These are phyloP conservation scores for Pezicula carpinea DNA, from an alignment of 2,329 filamentous ascomycete species.

Conservation along the genomic window DNA sequence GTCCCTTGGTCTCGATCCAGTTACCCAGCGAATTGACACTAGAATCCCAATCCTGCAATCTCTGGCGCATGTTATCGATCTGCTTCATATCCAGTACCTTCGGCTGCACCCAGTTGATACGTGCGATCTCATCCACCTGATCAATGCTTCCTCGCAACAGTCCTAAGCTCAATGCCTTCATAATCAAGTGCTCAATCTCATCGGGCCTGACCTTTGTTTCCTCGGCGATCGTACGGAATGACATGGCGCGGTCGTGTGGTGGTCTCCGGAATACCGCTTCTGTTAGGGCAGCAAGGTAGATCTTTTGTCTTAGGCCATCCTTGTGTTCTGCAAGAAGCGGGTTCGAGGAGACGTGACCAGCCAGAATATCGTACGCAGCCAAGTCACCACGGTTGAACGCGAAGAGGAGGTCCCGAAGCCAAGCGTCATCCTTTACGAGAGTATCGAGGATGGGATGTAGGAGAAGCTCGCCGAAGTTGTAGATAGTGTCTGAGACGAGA, in stretches of 20 bases:
- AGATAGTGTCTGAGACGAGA: constrained; percentile 89
- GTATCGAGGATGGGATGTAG: constrained; percentile 93
- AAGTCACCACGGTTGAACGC: constrained; percentile 97
- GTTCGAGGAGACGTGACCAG: constrained; percentile 76
- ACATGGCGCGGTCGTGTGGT: constrained; percentile 92
- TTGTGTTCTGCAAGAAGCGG: constrained; percentile 74
- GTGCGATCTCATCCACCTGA: constrained; percentile 88
- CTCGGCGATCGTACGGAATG: constrained; percentile 78
- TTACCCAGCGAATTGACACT: constrained; percentile 95
- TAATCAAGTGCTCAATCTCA: constrained; percentile 96
- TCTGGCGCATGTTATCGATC: constrained; percentile 84
- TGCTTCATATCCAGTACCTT: constrained; percentile 96
- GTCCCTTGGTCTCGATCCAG: constrained; percentile 91
- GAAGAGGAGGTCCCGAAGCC: constrained; percentile 93
- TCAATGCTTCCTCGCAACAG: constrained; percentile 89
- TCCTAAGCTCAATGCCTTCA: constrained; percentile 96
- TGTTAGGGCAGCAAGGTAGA: constrained; percentile 91
- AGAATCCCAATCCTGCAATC: constrained; percentile 90
- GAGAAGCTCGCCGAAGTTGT: constrained; percentile 99
- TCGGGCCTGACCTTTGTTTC: constrained; percentile 89
- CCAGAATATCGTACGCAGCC: constrained; percentile 76
- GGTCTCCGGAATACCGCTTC: constrained; percentile 95
- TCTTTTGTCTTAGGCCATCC: constrained; percentile 90
- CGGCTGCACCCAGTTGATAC: constrained; percentile 98
- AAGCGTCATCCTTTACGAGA: constrained; percentile 71